phyloP scores from a whole-genome alignment of 768 basidiomycete species.

The Imleria badia region DNA sequence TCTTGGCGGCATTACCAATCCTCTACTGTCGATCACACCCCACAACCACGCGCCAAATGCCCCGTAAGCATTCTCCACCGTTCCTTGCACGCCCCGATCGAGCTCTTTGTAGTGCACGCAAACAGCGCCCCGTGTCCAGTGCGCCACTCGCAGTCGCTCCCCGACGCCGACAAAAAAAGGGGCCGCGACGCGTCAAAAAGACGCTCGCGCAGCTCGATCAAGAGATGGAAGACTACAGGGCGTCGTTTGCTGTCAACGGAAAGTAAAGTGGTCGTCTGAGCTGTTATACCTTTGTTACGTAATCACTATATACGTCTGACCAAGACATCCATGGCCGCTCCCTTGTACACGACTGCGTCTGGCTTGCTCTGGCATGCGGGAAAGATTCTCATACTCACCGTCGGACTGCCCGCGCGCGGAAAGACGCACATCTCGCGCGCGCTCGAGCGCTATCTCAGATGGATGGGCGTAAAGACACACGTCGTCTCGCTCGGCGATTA shows the following conservation, averaged over 20 bases:
- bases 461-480: conserved; percentile 96
- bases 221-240: conserved; percentile 81
- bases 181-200: conserved; percentile 73
- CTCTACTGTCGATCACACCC: background rate
- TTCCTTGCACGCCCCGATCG: background rate
- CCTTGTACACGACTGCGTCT: conserved; percentile 89
- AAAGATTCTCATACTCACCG: conserved; percentile 90
- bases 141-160: conserved; percentile 31
- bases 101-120: conserved; percentile 19
- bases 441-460: conserved; percentile 94
- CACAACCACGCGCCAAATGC: conserved; percentile 20
- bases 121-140: conserved; percentile 9
- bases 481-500: conserved; percentile 97
- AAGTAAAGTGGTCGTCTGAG: conserved; percentile 1
- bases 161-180: conserved; percentile 61
- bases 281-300: conserved; percentile 9
- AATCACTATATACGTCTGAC: conserved; percentile 12
- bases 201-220: conserved; percentile 63
- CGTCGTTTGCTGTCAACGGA: conserved; percentile 11
- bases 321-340: conserved; percentile 67
- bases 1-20: conserved; percentile 25
- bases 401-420: conserved; percentile 91
- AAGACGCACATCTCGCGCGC: conserved; percentile 97
- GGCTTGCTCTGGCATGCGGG: conserved; percentile 89
- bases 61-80: conserved; percentile 10